A percentile compares a stretch with the other conserved stretches of the same genome.
Evolutionary conservation across 2,329 filamentous ascomycete species (phyloP).

Genomic region (Phyllosticta paracitricarpa): DNA sequence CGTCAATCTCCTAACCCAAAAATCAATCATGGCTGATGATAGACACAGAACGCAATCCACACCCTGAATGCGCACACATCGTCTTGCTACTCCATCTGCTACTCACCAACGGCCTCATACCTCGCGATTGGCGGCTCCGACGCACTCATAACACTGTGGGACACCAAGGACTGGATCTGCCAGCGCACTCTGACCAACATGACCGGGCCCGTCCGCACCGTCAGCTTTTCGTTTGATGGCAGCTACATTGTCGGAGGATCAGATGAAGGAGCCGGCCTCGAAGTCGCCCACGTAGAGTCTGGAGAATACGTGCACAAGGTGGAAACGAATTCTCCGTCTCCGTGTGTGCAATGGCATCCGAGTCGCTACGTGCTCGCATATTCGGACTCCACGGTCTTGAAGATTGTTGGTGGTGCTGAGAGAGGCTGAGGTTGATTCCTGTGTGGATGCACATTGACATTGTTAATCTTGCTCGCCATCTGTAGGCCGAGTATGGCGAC

Average conservation of each 20-base stretch:
- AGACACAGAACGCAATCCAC: slow-evolving; percentile 35
- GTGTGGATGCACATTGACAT: background rate
- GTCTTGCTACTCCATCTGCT: slow-evolving; percentile 56
- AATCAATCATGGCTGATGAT: background rate
- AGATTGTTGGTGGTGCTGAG: slow-evolving; percentile 49
- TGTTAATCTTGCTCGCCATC: background rate
- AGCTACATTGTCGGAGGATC: slow-evolving; percentile 64
- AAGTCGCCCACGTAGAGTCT: slow-evolving; percentile 62
- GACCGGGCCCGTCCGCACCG: slow-evolving; percentile 57
- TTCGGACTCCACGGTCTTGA: slow-evolving; percentile 54
- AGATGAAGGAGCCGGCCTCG: slow-evolving; percentile 60
- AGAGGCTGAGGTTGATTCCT: background rate
- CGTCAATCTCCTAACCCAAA: slow-evolving; percentile 16
- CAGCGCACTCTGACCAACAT: slow-evolving; percentile 60
- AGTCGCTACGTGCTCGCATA: slow-evolving; percentile 66
- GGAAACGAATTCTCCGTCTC: slow-evolving; percentile 55
- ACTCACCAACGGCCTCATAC: slow-evolving; percentile 62
- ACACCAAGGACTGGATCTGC: slow-evolving; percentile 69
- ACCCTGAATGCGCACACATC: slow-evolving; percentile 63
- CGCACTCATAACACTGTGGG: slow-evolving; percentile 66
- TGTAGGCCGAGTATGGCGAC: background rate
- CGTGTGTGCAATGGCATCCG: slow-evolving; percentile 67
- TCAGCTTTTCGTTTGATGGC: slow-evolving; percentile 71
- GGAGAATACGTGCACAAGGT: slow-evolving; percentile 64
- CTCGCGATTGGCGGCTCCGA: slow-evolving; percentile 68